Evolutionary conservation across 805 yeast species (phyloP), one percentile per base, ranked within the genome.

Genomic region (Candida piceae): DNA sequence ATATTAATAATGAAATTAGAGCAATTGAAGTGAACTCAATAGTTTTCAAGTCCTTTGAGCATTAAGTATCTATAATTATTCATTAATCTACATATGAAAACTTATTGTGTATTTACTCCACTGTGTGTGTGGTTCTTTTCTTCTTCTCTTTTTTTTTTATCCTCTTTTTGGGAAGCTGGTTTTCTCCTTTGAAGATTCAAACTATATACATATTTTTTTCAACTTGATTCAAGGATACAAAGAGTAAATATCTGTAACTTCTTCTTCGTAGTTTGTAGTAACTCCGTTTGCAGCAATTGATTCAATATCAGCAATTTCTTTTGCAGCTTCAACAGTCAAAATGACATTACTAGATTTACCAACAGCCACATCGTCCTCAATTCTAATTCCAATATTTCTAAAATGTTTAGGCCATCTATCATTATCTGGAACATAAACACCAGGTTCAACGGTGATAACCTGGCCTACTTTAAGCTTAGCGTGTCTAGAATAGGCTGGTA

Each of bases 371-470:
- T 93, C 89, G 63, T 93, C 99, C 60, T 93, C 99, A 22, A 93
- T 84, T 50, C 99, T 77, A 18, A 93, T 84, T 2, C 97, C 99
- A 34, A 93, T 81, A 21, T 89, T 89, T 52, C 85, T 80, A 64
- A 76, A 90, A 49, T 77, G 77, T 43, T 73, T 69, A 16, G 98
- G 97, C 71, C 80, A 90, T 40, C 66, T 67, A 37, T 73, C 78
- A 48, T 69, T 69, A 46, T 74, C 69, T 1, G 98, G 97, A 29
- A 94, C 74, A 57, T 93, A 93, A 20, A 93, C 71, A 19, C 98
- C 99, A 0, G 98, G 98, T 58, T 94, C 99, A 17, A 94, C 78
- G 2, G 99, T 93, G 32, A 93, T 69, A 4, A 90, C 97, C 55
- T 87, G 94, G 16, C 89, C 89, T 16, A 67, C 65, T 31, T 61